phyloP scores from a whole-genome alignment of 306 rosid species.

The Dalbergia oliveri region DNA sequence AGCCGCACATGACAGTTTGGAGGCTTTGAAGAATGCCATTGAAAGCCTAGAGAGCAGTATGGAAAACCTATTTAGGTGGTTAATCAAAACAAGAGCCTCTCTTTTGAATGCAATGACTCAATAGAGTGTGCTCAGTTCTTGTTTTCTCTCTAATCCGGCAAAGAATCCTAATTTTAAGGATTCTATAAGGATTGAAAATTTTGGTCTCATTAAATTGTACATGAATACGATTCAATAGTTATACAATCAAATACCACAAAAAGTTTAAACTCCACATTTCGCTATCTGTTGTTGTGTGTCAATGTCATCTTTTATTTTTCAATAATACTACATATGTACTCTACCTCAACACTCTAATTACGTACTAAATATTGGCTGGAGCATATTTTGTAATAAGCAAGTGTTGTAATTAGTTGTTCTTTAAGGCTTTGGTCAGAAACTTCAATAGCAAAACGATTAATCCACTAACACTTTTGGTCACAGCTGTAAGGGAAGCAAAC shows the following conservation, averaged over 20 bases:
- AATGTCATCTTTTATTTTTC: not conserved
- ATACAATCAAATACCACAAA: constrained; percentile 2
- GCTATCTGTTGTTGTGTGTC: not conserved
- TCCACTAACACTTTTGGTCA: too few relatives aligned
- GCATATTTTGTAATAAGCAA: too few relatives aligned
- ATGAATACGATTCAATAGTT: not conserved
- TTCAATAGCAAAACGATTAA: not conserved
- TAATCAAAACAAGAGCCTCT: constrained; percentile 64
- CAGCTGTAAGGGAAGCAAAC: too few relatives aligned
- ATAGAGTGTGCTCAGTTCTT: not conserved
- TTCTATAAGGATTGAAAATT: not conserved
- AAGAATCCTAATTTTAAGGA: not conserved
- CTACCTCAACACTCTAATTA: not conserved
- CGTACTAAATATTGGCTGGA: not conserved
- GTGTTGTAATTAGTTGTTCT: not conserved
- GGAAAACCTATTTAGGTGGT: constrained; percentile 59
- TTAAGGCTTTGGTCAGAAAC: too few relatives aligned
- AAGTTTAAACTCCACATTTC: not conserved
- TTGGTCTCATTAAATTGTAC: not conserved
- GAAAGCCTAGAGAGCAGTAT: constrained; percentile 63
- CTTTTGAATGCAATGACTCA: constrained; percentile 59
- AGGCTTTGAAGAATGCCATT: constrained; percentile 58
- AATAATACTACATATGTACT: not conserved
- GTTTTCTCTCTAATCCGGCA: not conserved
- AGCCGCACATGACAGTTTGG: constrained; percentile 45